phyloP scores from a whole-genome alignment of 208 protist genomes.

The Trypanosomatidae sp. region DNA sequence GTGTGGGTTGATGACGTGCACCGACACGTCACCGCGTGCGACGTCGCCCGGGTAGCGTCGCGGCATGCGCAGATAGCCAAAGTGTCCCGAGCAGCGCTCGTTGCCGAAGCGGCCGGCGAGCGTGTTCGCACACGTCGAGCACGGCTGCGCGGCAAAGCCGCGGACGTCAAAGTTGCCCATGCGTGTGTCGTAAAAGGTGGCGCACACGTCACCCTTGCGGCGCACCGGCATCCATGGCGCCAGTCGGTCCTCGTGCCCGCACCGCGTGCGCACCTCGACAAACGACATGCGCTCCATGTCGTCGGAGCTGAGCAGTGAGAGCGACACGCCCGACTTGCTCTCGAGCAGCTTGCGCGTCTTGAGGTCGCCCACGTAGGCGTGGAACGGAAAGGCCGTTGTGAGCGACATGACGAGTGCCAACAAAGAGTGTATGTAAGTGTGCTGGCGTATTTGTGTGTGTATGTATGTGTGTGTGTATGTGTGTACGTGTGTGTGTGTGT shows the following conservation, averaged over 20 bases:
- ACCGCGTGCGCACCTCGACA: conserved; percentile 65
- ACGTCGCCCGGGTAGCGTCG: conserved; percentile 45
- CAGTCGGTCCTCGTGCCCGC: conserved; percentile 42
- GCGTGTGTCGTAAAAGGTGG: conserved; percentile 79
- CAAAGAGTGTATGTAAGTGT: too few relatives aligned
- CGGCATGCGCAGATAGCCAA: conserved; percentile 79
- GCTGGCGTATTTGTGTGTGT: too few relatives aligned
- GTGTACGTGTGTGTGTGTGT: too few relatives aligned
- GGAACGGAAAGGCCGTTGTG: conserved; percentile 76
- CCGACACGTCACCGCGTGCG: conserved; percentile 9
- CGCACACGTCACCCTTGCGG: conserved; percentile 16
- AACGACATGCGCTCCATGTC: conserved; percentile 70
- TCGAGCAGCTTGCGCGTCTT: conserved; percentile 50
- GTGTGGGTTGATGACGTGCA: conserved; percentile 79
- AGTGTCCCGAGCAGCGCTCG: conserved; percentile 82
- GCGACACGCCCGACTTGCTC: conserved; percentile 55
- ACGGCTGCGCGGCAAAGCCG: conserved; percentile 62
- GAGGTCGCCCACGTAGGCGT: conserved; percentile 71
- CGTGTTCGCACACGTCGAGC: conserved; percentile 55
- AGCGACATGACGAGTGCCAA: too few relatives aligned
- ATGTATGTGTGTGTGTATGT: too few relatives aligned
- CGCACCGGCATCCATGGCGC: conserved; percentile 9
- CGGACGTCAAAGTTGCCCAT: conserved; percentile 85
- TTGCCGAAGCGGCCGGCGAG: conserved; percentile 54
- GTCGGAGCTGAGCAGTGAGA: conserved; percentile 65